Percentiles rank a stretch among this genome's conserved stretches.
Evolutionary conservation across 371 early-diverging fungal species (phyloP).

Genomic region (Mucor velutinosus): DNA sequence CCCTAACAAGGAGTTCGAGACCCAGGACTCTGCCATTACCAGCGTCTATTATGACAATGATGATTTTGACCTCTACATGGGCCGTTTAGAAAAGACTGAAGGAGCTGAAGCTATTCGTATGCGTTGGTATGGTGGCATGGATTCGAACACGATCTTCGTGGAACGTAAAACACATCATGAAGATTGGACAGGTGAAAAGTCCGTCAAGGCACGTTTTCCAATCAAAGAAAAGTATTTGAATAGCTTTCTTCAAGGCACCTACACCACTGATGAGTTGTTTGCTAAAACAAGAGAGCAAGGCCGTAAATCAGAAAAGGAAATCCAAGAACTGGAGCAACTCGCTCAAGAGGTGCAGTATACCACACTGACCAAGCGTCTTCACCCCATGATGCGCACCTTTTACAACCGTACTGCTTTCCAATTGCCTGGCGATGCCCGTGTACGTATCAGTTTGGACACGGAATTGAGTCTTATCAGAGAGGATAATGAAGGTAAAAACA

Average conservation of each 20-base stretch:
- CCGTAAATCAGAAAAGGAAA: slow-evolving; percentile 81
- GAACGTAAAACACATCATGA: slow-evolving; percentile 99
- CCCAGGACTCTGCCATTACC: slow-evolving; percentile 90
- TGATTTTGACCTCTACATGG: slow-evolving; percentile 90
- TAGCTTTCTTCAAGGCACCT: slow-evolving; percentile 81
- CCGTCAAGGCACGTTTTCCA: slow-evolving; percentile 95
- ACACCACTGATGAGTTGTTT: slow-evolving; percentile 80
- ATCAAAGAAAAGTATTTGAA: slow-evolving; percentile 96
- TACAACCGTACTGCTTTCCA: slow-evolving; percentile 99
- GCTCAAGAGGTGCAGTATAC: slow-evolving; percentile 86
- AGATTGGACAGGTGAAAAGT: slow-evolving; percentile 97
- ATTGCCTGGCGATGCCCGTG: slow-evolving; percentile 97
- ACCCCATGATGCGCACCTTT: slow-evolving; percentile 93
- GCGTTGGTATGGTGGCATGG: slow-evolving; percentile 97
- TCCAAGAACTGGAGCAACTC: slow-evolving; percentile 78
- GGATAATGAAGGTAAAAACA: slow-evolving; percentile 73
- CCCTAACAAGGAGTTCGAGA: slow-evolving; percentile 73
- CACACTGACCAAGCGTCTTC: slow-evolving; percentile 75
- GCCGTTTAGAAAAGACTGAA: slow-evolving; percentile 93
- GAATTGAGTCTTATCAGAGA: slow-evolving; percentile 98
- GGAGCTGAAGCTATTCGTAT: slow-evolving; percentile 94
- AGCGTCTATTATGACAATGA: slow-evolving; percentile 99
- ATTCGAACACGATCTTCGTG: slow-evolving; percentile 87
- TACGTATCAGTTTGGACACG: slow-evolving; percentile 98
- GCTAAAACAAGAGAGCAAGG: slow-evolving; percentile 84